phyloP scores from a whole-genome alignment of 139 green algal species.

The Diplosphaera chodatii region DNA sequence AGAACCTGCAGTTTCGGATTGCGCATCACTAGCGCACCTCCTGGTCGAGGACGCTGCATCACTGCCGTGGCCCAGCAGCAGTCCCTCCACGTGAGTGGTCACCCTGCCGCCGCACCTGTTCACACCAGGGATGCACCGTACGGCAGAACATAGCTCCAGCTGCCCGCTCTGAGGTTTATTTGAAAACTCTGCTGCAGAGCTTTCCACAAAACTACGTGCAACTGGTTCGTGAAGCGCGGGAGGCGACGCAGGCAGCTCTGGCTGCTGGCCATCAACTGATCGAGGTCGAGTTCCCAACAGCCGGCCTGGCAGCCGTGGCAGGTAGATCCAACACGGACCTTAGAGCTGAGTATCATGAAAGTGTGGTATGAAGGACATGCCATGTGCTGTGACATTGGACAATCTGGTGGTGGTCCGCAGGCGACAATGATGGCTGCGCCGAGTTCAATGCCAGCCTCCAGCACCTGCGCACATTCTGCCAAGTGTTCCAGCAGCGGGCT shows the following conservation, averaged over 20 bases:
- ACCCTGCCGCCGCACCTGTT: too few relatives aligned
- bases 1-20: too few relatives aligned
- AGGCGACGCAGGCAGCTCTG: constrained; percentile 37
- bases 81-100: background rate
- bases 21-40: too few relatives aligned
- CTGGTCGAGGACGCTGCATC: too few relatives aligned
- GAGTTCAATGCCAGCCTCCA: constrained; percentile 54
- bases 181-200: too few relatives aligned
- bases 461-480: constrained; percentile 50
- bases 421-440: constrained; percentile 60
- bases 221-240: constrained; percentile 46
- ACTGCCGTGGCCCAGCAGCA: background rate
- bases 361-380: too few relatives aligned
- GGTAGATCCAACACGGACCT: background rate
- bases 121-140: too few relatives aligned
- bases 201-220: constrained; percentile 41
- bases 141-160: too few relatives aligned
- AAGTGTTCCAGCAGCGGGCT: constrained; percentile 37
- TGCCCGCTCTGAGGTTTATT: too few relatives aligned
- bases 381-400: too few relatives aligned
- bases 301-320: constrained; percentile 28
- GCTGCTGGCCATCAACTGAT: constrained; percentile 40
- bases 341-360: too few relatives aligned
- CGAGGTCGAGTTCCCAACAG: constrained; percentile 59
- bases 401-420: constrained; percentile 10